phyloP scores from a whole-genome alignment of 768 basidiomycete genomes.

The Trametes coccinea region DNA sequence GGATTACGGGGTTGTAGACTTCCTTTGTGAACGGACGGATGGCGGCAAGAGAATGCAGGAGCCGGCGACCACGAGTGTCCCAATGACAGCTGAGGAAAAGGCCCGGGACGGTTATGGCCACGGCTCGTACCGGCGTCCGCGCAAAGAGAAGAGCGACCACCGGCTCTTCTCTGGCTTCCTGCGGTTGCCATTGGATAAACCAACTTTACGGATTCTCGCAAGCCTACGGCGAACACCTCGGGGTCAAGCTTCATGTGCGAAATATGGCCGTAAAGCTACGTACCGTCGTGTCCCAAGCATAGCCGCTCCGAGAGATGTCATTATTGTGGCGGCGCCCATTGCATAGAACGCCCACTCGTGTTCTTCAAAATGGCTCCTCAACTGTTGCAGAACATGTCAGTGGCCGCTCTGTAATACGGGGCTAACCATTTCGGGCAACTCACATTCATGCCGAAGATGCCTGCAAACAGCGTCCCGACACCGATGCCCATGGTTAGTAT shows the following conservation, averaged over 20 bases:
- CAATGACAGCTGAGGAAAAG: not conserved
- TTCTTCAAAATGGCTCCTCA: constrained; percentile 31
- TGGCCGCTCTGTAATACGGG: constrained; percentile 4
- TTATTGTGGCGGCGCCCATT: constrained; percentile 26
- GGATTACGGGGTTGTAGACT: too few relatives aligned
- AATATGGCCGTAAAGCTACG: not conserved
- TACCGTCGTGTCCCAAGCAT: constrained; percentile 27
- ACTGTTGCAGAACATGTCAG: constrained; percentile 32
- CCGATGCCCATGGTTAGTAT: constrained; percentile 94
- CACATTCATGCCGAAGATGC: constrained; percentile 97
- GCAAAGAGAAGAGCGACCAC: constrained; percentile 27
- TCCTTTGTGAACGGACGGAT: not conserved
- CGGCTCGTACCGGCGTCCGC: constrained; percentile 15
- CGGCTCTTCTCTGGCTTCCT: constrained; percentile 17
- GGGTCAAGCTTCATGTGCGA: not conserved
- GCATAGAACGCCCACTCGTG: constrained; percentile 29
- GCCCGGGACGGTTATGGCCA: constrained; percentile 6
- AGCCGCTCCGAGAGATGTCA: constrained; percentile 23
- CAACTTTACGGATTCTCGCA: constrained; percentile 31
- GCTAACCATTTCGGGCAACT: constrained; percentile 33
- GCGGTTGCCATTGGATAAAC: constrained; percentile 26
- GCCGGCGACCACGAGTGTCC: not conserved
- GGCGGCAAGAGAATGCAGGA: constrained; percentile 1
- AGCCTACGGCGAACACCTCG: constrained; percentile 18
- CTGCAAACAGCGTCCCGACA: constrained; percentile 84